Evolutionary conservation across 2,329 filamentous ascomycete genomes (phyloP).

Genomic region (Verticillium klebahnii): DNA sequence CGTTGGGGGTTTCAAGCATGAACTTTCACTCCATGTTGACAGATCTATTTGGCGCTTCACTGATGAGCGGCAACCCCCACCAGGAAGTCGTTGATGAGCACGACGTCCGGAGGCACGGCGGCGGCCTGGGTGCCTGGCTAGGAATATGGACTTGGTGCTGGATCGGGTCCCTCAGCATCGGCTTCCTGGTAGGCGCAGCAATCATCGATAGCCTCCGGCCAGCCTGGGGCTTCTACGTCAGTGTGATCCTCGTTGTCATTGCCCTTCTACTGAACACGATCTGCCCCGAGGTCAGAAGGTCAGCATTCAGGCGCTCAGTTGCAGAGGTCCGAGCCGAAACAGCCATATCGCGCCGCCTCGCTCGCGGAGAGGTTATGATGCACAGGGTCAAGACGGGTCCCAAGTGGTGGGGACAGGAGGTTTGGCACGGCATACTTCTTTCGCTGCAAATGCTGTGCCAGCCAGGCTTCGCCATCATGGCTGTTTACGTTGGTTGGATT

Average conservation of each 20-base stretch:
- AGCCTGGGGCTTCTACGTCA: slow-evolving; percentile 72
- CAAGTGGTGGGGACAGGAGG: slow-evolving; percentile 72
- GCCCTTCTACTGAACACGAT: slow-evolving; percentile 67
- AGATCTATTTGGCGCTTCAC: slow-evolving; percentile 71
- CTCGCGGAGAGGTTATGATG: slow-evolving; percentile 71
- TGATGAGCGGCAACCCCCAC: slow-evolving; percentile 68
- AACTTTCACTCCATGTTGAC: slow-evolving; percentile 69
- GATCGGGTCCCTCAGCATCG: slow-evolving; percentile 65
- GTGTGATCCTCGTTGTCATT: slow-evolving; percentile 60
- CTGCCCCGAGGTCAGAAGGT: slow-evolving; percentile 66
- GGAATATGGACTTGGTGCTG: slow-evolving; percentile 76
- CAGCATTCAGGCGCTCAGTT: slow-evolving; percentile 63
- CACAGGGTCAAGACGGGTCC: slow-evolving; percentile 69
- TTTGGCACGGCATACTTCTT: slow-evolving; percentile 64
- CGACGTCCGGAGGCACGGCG: slow-evolving; percentile 69
- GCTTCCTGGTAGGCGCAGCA: slow-evolving; percentile 66
- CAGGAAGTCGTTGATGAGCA: slow-evolving; percentile 64
- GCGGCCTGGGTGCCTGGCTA: slow-evolving; percentile 76
- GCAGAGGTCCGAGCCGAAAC: slow-evolving; percentile 55
- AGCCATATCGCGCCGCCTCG: slow-evolving; percentile 53
- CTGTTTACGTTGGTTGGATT: slow-evolving; percentile 73
- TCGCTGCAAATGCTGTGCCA: slow-evolving; percentile 68
- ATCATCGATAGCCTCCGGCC: slow-evolving; percentile 63
- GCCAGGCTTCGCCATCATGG: slow-evolving; percentile 66
- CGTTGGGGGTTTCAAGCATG: slow-evolving; percentile 71